Evolutionary conservation across 768 basidiomycete species (phyloP).

Genomic region (Pleurotus ostreatus): DNA sequence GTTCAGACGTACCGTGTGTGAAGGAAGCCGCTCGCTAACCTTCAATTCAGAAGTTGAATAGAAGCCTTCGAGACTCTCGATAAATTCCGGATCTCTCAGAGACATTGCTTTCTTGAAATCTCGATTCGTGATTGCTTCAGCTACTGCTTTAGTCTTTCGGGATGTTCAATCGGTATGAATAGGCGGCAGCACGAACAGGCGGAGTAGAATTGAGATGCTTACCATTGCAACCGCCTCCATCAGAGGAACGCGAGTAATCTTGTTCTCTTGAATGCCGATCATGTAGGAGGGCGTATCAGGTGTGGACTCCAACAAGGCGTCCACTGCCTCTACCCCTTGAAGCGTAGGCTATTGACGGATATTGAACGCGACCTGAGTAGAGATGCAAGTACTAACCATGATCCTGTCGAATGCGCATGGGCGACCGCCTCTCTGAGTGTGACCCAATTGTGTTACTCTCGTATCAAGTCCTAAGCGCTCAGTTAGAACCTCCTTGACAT

Average conservation of each 20-base stretch:
- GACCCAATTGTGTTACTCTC: slow-evolving; percentile 93
- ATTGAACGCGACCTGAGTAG: background rate
- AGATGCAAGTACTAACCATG: slow-evolving; percentile 47
- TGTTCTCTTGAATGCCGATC: slow-evolving; percentile 95
- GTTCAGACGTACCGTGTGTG: slow-evolving; percentile 33
- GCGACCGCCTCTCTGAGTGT: slow-evolving; percentile 92
- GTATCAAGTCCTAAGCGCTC: slow-evolving; percentile 91
- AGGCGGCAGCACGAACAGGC: background rate
- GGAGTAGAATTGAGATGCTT: slow-evolving; percentile 1
- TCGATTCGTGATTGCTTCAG: slow-evolving; percentile 73
- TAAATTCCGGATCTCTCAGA: slow-evolving; percentile 88
- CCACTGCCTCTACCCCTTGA: slow-evolving; percentile 93
- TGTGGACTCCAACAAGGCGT: slow-evolving; percentile 79
- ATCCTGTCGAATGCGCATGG: slow-evolving; percentile 94
- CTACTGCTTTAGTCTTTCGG: slow-evolving; percentile 72
- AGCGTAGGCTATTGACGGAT: slow-evolving; percentile 69
- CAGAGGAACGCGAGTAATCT: slow-evolving; percentile 86
- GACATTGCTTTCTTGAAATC: slow-evolving; percentile 87
- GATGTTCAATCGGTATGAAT: too few species aligned
- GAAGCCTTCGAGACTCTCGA: slow-evolving; percentile 86
- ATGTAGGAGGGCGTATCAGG: slow-evolving; percentile 94
- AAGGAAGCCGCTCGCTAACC: slow-evolving; percentile 48
- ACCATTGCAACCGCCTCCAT: slow-evolving; percentile 93
- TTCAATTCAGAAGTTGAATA: slow-evolving; percentile 62
- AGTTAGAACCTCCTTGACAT: slow-evolving; percentile 86